phyloP scores from a whole-genome alignment of 2,329 filamentous ascomycete species.

The Lachnellula subtilissima region DNA sequence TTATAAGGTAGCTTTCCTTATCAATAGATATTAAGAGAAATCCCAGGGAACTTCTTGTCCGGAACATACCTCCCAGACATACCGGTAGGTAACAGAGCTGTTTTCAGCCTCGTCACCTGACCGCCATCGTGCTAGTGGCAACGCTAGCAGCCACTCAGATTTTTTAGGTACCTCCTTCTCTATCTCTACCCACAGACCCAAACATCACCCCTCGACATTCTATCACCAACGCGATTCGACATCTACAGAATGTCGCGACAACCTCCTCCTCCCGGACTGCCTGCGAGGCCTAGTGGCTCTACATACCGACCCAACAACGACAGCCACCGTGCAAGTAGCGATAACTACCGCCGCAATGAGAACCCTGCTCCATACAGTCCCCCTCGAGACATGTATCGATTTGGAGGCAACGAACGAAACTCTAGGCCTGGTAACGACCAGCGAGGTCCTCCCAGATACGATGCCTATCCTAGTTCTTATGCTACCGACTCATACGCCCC shows the following conservation, averaged over 20 bases:
- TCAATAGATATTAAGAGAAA: no score
- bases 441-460: constrained; percentile 14
- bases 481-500: constrained; percentile 11
- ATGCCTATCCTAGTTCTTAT: constrained; percentile 2
- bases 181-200: background rate
- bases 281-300: constrained; percentile 13
- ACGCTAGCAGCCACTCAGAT: background rate
- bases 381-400: background rate
- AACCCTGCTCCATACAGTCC: background rate
- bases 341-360: constrained; percentile 3
- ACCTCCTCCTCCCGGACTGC: constrained; percentile 26
- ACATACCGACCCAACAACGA: background rate
- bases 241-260: constrained; percentile 25
- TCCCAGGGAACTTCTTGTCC: no score
- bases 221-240: constrained; percentile 3
- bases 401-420: background rate
- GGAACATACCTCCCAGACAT: background rate
- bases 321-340: background rate
- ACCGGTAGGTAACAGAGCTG: background rate
- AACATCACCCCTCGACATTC: background rate
- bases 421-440: background rate
- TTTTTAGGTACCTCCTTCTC: background rate
- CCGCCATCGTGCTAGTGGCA: background rate
- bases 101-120: constrained; percentile 3
- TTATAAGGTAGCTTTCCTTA: no score